Evolutionary conservation across 257 asterid genomes (phyloP).

Genomic region (Paulownia fortunei): DNA sequence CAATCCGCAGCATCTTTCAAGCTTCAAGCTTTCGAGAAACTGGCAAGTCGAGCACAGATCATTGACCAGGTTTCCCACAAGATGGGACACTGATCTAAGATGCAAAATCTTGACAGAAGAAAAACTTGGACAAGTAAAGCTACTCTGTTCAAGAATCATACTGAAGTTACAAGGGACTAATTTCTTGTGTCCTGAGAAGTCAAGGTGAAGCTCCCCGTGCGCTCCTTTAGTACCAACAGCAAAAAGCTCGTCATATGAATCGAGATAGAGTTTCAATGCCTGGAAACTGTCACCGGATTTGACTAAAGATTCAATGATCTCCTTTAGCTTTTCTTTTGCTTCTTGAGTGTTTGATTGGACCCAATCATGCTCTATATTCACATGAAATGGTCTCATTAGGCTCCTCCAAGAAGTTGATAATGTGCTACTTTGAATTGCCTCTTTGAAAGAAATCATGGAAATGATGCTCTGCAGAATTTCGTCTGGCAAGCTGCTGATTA

Average conservation of each 20-base stretch:
- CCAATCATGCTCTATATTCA: neutral
- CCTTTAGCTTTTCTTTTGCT: neutral
- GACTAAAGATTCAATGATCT: neutral
- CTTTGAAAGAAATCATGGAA: conserved; percentile 27
- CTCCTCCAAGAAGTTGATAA: conserved; percentile 32
- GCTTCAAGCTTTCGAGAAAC: conserved; percentile 29
- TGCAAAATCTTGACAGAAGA: conserved; percentile 21
- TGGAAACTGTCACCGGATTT: neutral
- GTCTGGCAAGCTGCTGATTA: conserved; percentile 24
- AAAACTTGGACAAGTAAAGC: neutral
- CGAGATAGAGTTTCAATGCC: conserved; percentile 9
- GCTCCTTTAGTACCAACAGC: conserved; percentile 14
- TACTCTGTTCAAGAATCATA: neutral
- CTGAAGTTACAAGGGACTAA: neutral
- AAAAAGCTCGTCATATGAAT: neutral
- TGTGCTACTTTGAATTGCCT: conserved; percentile 24
- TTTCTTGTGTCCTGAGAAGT: conserved; percentile 16
- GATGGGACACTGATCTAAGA: conserved; percentile 28
- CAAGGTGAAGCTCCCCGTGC: conserved; percentile 27
- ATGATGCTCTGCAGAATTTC: conserved; percentile 24
- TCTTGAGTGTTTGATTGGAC: neutral
- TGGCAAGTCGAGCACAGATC: conserved; percentile 22
- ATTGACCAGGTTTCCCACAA: conserved; percentile 14
- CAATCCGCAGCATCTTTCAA: conserved; percentile 32
- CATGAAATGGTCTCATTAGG: neutral